A percentile compares a stretch with the other conserved stretches of the same genome.
Conservation (phyloP, 257 asterid genomes). For the Solanum arcanum region DNA sequence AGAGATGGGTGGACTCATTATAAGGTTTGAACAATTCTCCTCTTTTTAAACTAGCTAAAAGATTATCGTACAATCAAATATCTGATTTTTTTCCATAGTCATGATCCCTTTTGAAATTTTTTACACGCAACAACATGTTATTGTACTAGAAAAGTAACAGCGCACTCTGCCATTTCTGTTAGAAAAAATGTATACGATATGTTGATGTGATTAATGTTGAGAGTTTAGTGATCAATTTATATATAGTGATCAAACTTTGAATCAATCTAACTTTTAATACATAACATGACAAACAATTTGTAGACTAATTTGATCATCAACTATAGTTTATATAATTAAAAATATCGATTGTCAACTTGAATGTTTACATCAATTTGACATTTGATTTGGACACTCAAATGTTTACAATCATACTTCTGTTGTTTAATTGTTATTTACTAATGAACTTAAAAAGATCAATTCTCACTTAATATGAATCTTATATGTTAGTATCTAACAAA, state of each 20-base stretch:
- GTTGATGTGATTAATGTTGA: background rate
- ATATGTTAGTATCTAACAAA: no score
- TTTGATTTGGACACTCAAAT: background rate
- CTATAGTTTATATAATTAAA: background rate
- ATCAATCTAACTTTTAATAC: no score
- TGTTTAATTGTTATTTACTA: no score
- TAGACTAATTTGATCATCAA: no score
- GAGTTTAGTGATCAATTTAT: no score
- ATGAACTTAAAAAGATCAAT: no score
- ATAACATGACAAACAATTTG: no score
- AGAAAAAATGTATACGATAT: no score
- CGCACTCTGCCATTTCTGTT: slow-evolving; percentile 9
- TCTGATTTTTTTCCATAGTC: background rate
- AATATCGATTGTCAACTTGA: background rate
- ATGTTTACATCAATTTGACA: background rate
- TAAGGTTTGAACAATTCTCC: no score
- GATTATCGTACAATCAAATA: background rate
- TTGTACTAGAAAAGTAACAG: slow-evolving; percentile 6
- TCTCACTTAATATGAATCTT: background rate
- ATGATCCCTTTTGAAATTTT: background rate
- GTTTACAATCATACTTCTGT: no score
- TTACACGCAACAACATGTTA: background rate
- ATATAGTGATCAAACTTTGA: no score
- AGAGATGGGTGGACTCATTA: no score
- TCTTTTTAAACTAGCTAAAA: background rate